Evolutionary conservation across 306 rosid species (phyloP), one percentile per base, ranked within the genome.

Genomic region (Astragalus glycyphyllos): DNA sequence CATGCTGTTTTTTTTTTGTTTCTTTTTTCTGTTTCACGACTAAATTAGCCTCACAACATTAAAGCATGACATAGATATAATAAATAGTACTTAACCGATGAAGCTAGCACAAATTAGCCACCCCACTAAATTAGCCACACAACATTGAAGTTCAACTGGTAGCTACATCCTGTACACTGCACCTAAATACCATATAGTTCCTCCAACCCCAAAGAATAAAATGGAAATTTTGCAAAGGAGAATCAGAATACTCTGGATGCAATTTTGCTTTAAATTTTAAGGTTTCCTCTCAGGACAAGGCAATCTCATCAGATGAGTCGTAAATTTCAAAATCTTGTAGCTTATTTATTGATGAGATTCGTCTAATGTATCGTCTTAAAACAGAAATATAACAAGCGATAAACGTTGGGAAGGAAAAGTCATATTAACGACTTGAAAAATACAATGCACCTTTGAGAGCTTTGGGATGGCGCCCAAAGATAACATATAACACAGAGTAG

Each of bases 391-490:
- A 68, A 71, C 15, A 44, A 58, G 67, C 26, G 59, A 59, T 45
- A 68, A 38, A 45, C 29, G 61, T 8, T 40, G 51, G 23, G 66
- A 67, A 26, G 41, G 26, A 59, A 65, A 49, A 32, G 74, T 56
- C 37, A 37, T 59, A 41, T 45, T 41, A 9, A 42, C 26, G 8
- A 45, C n/a, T 32, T 42, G 3, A 44, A 67, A 12, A 46, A 51
- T 13, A 61, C 34, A 76, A 71, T 63, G 8, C 66, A 94, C 98
- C 97, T 83, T 82, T 94, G 97, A 68, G 98, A 90, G 84, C 92
- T 94, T 77, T 90, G 98, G 71, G 98, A 94, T 61, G 98, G 98
- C 8, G 98, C 95, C 98, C 98, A 94, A 38, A 90, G 96, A 79
- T 83, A 90, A 84, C 98, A 89, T 76, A 94, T 84, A 53, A 90